Evolutionary conservation across 23 red algal species (phyloP).

Genomic region (Pyropia yezoensis): DNA sequence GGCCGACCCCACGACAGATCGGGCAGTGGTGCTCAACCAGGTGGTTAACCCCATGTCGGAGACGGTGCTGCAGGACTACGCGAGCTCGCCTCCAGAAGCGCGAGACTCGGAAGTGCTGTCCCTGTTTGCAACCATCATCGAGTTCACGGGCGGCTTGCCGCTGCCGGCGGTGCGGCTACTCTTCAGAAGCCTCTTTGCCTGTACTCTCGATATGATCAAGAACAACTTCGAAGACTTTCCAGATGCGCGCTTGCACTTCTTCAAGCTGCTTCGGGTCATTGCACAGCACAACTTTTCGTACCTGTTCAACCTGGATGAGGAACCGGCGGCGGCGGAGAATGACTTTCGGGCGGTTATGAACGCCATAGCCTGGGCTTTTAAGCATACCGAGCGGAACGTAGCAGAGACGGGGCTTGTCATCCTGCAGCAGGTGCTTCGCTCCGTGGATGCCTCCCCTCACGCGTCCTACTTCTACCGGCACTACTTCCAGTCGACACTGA

Average conservation of each 20-base stretch:
- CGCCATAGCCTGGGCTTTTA: constrained; percentile 95
- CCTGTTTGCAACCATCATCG: constrained; percentile 67
- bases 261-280: constrained; percentile 77
- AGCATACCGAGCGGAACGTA: constrained; percentile 97
- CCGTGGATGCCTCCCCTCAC: constrained; percentile 55
- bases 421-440: constrained; percentile 72
- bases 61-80: constrained; percentile 77
- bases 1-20: constrained; percentile 30
- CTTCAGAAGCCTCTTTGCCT: constrained; percentile 68
- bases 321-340: constrained; percentile 66
- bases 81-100: constrained; percentile 65
- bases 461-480: constrained; percentile 79
- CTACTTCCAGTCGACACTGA: constrained; percentile 80
- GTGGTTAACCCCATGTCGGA: constrained; percentile 79
- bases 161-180: constrained; percentile 42
- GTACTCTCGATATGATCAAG: constrained; percentile 95
- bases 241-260: constrained; percentile 82
- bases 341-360: constrained; percentile 91
- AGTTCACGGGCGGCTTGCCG: constrained; percentile 47
- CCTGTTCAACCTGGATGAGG: constrained; percentile 78
- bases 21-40: constrained; percentile 44
- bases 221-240: constrained; percentile 99
- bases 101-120: constrained; percentile 84
- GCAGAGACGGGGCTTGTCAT: constrained; percentile 94
- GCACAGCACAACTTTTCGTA: constrained; percentile 74